A percentile compares a stretch with the other conserved stretches of the same genome.
Conservation (phyloP, 78 protist genomes). For the Cavenderia fasciculata region DNA sequence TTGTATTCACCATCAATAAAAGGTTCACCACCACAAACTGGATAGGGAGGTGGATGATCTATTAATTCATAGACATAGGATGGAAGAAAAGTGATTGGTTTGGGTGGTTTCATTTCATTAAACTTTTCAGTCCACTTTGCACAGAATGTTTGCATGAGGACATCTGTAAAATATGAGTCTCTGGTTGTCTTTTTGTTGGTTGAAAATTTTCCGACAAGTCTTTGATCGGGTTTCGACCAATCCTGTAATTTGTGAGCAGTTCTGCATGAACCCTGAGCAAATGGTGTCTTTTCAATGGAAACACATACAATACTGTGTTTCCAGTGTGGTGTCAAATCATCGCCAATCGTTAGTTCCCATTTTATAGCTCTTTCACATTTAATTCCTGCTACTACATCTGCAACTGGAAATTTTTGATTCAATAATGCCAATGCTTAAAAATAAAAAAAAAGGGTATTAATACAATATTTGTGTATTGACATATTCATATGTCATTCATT, state of each 20-base stretch:
- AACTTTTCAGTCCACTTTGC: conserved; percentile 72
- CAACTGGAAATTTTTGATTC: conserved; percentile 78
- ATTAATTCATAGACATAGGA: conserved; percentile 61
- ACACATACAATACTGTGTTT: conserved; percentile 67
- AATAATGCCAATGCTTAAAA: conserved; percentile 50
- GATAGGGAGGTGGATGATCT: conserved; percentile 77
- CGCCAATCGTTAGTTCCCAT: conserved; percentile 70
- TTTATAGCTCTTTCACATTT: conserved; percentile 78
- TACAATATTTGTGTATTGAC: too few relatives aligned
- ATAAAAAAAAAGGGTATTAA: background rate
- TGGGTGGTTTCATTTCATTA: conserved; percentile 67
- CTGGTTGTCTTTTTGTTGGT: conserved; percentile 71
- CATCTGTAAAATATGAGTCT: conserved; percentile 73
- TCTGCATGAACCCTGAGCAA: conserved; percentile 68
- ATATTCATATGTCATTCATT: too few relatives aligned
- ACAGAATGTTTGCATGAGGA: conserved; percentile 67
- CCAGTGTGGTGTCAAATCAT: conserved; percentile 75
- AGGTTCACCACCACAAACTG: conserved; percentile 80
- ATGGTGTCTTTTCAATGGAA: conserved; percentile 59
- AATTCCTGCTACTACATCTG: conserved; percentile 62
- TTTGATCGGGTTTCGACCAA: conserved; percentile 49
- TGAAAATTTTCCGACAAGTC: conserved; percentile 59
- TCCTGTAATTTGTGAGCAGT: conserved; percentile 72
- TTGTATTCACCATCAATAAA: conserved; percentile 73
- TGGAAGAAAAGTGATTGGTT: conserved; percentile 69